Evolutionary conservation across 2,329 filamentous ascomycete genomes (phyloP), one percentile per base, ranked within the genome.

Genomic region (Sporothrix schenckii): DNA sequence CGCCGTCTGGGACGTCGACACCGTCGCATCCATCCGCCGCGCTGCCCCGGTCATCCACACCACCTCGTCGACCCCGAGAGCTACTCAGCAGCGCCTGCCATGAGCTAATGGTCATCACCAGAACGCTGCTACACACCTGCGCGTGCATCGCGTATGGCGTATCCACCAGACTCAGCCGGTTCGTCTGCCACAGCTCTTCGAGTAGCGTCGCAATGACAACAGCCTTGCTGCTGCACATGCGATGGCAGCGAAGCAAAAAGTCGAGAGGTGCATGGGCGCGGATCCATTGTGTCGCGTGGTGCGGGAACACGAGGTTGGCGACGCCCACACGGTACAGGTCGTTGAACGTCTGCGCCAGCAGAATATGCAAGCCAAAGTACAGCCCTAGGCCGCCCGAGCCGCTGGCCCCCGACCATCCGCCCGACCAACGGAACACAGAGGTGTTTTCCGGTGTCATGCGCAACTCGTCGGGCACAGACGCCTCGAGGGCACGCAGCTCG

Each of bases 291-390:
- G 71, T 72, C 13, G 71, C 71, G n/a, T 65, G 69, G 71, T 66
- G 66, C 16, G 71, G 71, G 54, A 69, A 72, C 24, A 72, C 71
- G 61, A 72, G 71, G 53, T 71, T 69, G 27, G 56, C 69, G 3
- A 72, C 71, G 21, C 71, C 69, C 47, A 72, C 63, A 13, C 71
- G 67, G 67, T 72, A 71, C 47, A 72, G 61, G 30, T 72, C 71
- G 61, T 71, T 54, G 60, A 52, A 53, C 1, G 71, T 72, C 67
- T 72, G 71, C 4, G 71, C 69, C 19, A 72, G 24, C 52, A 72
- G 16, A 13, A 72, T 71, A 61, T 72, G 71, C 34, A 72, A 47
- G 39, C 69, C 71, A 63, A 47, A 69, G 44, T 56, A 72, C 19
- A 72, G 54, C 3, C 66, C 61, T 9, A 71, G 53, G 2, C 69